These are phyloP conservation scores for Rhodotorula babjevae DNA, from an alignment of 768 basidiomycete species.

Conservation along the genomic window DNA sequence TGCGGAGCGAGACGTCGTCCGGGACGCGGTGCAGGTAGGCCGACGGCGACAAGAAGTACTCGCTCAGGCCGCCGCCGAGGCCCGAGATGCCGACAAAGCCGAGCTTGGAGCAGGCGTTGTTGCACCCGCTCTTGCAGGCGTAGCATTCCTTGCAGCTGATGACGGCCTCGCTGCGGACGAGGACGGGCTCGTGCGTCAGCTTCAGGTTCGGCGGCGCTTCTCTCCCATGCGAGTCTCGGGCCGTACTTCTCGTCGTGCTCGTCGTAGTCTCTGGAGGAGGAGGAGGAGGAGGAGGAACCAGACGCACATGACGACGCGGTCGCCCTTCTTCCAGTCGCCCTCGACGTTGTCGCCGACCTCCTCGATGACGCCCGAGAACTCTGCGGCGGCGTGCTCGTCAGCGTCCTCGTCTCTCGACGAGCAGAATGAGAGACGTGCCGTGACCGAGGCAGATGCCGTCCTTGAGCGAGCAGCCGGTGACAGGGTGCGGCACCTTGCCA, in stretches of 20 bases:
- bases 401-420: too few relatives aligned
- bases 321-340: slow-evolving; percentile 46
- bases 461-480: slow-evolving; percentile 51
- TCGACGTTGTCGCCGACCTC: slow-evolving; percentile 46
- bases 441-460: slow-evolving; percentile 50
- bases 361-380: slow-evolving; percentile 26
- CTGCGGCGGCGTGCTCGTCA: slow-evolving; percentile 8
- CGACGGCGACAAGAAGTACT: slow-evolving; percentile 49
- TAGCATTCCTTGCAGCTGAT: slow-evolving; percentile 46
- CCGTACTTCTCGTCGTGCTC: too few relatives aligned
- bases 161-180: slow-evolving; percentile 49
- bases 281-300: background rate
- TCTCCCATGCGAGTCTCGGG: too few relatives aligned
- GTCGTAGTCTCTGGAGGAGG: too few relatives aligned
- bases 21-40: slow-evolving; percentile 51
- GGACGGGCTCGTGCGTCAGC: too few relatives aligned
- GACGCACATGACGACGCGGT: slow-evolving; percentile 45
- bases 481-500: slow-evolving; percentile 45
- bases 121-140: slow-evolving; percentile 47
- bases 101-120: slow-evolving; percentile 32
- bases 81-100: slow-evolving; percentile 36
- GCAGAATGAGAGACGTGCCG: slow-evolving; percentile 44
- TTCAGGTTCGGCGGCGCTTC: too few relatives aligned
- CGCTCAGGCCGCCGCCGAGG: slow-evolving; percentile 50
- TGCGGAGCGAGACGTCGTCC: slow-evolving; percentile 48